These are phyloP conservation scores for Astraeus odoratus DNA, from an alignment of 768 basidiomycete species.

Conservation along the genomic window DNA sequence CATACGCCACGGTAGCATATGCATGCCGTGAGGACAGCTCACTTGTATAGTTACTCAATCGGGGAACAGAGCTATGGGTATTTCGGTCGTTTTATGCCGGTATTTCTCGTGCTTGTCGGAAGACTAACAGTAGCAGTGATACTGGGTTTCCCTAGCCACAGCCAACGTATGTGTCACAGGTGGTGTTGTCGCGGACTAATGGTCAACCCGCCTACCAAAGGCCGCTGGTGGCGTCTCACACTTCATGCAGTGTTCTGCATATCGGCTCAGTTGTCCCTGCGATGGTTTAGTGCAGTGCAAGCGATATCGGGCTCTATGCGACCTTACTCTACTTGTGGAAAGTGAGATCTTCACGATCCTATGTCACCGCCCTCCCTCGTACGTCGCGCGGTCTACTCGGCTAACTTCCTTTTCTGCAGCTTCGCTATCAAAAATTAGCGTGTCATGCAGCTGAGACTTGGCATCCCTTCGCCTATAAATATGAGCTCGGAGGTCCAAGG, in stretches of 20 bases:
- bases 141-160: not conserved
- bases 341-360: not conserved
- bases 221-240: not conserved
- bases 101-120: too few species aligned
- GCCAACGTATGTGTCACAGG: not conserved
- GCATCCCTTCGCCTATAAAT: conserved; percentile 16
- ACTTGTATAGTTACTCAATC: too few species aligned
- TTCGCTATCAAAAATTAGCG: not conserved
- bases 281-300: not conserved
- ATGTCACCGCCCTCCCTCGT: not conserved
- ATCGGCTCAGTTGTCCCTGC: too few species aligned
- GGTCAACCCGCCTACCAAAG: not conserved
- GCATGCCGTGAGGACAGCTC: too few species aligned
- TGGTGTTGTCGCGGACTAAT: not conserved
- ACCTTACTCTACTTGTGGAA: not conserved
- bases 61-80: too few species aligned
- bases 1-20: too few species aligned
- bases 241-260: not conserved
- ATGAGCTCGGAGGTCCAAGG: conserved; percentile 5
- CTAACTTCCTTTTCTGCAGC: not conserved
- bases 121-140: not conserved
- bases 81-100: not conserved
- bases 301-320: not conserved
- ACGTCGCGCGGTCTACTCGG: conserved; percentile 1
- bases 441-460: not conserved